Conservation (phyloP, 1,284 basidiomycete species). For the Rhodotorula sp. region DNA sequence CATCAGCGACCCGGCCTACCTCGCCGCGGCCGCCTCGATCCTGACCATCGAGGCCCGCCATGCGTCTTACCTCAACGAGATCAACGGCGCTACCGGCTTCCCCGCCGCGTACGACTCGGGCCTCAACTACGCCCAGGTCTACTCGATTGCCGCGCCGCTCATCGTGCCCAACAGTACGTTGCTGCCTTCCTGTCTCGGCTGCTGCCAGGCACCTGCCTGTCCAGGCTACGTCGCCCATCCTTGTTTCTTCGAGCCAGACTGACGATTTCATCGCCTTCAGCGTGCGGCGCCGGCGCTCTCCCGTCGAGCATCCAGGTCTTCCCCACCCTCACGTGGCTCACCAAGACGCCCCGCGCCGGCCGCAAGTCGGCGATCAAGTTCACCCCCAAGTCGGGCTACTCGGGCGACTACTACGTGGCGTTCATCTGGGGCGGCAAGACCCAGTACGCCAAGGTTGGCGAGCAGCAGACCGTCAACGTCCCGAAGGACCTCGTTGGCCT, state of each 20-base stretch:
- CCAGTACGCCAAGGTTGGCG: conserved; percentile 35
- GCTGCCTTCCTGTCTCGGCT: no score
- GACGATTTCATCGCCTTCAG: no score
- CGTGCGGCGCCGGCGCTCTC: neutral
- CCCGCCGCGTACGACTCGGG: no score
- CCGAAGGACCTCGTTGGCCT: neutral
- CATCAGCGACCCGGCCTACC: conserved; percentile 20
- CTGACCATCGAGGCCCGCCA: conserved; percentile 49
- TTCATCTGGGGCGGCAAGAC: conserved; percentile 54
- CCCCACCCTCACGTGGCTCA: conserved; percentile 51
- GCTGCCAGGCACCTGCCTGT: no score
- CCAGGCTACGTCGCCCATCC: no score
- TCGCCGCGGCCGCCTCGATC: conserved; percentile 53
- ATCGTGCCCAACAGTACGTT: no score
- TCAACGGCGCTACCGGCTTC: no score
- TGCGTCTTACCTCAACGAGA: no score
- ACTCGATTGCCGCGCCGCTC: no score
- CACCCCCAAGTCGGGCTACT: conserved; percentile 46
- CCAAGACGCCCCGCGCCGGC: conserved; percentile 43
- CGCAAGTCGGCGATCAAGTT: conserved; percentile 46
- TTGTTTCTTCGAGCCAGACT: no score
- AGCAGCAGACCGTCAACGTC: conserved; percentile 7
- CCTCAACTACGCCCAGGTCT: no score
- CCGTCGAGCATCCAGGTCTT: conserved; percentile 51
- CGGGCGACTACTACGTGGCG: conserved; percentile 47